These are phyloP conservation scores for Umbelopsis sp. DNA, from an alignment of 192 early-diverging fungal species.

Conservation along the genomic window DNA sequence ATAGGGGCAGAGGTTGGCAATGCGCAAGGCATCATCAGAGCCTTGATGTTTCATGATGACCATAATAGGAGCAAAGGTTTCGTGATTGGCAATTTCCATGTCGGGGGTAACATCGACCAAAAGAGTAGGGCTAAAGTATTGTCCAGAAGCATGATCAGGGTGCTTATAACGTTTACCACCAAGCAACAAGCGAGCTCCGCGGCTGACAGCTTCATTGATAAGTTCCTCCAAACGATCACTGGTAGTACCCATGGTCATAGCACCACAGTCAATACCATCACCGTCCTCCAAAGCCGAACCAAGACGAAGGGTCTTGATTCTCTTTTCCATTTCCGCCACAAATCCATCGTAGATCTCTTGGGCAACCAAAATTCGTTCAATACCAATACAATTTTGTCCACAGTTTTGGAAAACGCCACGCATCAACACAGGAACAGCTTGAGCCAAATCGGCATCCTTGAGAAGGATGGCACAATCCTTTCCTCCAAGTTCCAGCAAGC, in stretches of 20 bases:
- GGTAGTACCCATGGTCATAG: constrained; percentile 77
- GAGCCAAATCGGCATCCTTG: constrained; percentile 68
- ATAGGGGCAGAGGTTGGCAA: constrained; percentile 73
- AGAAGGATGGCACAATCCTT: constrained; percentile 88
- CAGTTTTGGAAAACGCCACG: constrained; percentile 87
- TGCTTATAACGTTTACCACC: constrained; percentile 74
- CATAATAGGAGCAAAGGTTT: constrained; percentile 84
- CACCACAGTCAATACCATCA: constrained; percentile 76
- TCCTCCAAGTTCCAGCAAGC: constrained; percentile 88
- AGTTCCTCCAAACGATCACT: constrained; percentile 62
- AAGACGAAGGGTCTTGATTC: constrained; percentile 64
- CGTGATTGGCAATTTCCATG: constrained; percentile 77
- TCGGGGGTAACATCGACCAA: constrained; percentile 74
- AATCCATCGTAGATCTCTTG: constrained; percentile 66
- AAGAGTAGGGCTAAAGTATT: constrained; percentile 84
- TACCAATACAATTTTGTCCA: constrained; percentile 90
- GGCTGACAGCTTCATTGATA: constrained; percentile 74
- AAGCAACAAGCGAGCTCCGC: constrained; percentile 70
- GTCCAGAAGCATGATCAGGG: constrained; percentile 71
- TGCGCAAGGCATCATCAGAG: constrained; percentile 66
- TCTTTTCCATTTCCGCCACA: constrained; percentile 61
- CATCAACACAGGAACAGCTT: constrained; percentile 74
- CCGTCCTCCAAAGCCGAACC: constrained; percentile 72
- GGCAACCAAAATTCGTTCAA: constrained; percentile 84
- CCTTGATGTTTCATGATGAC: constrained; percentile 73